phyloP scores from a whole-genome alignment of 768 basidiomycete genomes.

The Termitomyces sp. region DNA sequence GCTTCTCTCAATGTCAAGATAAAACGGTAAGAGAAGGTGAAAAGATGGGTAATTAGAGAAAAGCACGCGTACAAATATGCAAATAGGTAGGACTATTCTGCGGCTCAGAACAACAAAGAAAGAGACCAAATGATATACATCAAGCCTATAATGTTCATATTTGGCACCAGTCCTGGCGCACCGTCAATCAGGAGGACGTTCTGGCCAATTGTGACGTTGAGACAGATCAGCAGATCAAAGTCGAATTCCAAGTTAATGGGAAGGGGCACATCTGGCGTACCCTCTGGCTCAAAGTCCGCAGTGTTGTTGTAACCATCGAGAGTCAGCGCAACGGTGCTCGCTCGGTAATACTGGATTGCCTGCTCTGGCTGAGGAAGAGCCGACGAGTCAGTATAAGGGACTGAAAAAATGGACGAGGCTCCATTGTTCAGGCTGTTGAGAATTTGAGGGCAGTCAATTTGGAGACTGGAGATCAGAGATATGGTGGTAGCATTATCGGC shows the following conservation, averaged over 20 bases:
- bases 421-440: conserved; percentile 23
- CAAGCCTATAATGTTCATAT: conserved; percentile 18
- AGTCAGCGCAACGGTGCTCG: conserved; percentile 58
- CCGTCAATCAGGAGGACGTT: conserved; percentile 54
- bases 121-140: conserved; percentile 20
- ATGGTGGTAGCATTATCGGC: conserved; percentile 43
- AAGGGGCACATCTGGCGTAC: conserved; percentile 45
- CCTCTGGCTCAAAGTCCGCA: conserved; percentile 37
- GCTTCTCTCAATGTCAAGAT: too few relatives aligned
- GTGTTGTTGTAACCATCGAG: conserved; percentile 70
- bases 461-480: conserved; percentile 33
- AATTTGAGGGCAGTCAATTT: too few relatives aligned
- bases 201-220: conserved; percentile 60
- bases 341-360: conserved; percentile 66
- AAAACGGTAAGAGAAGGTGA: too few relatives aligned
- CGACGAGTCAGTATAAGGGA: conserved; percentile 27
- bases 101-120: conserved; percentile 1
- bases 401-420: conserved; percentile 18
- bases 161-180: conserved; percentile 19
- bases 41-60: too few relatives aligned
- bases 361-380: conserved; percentile 45
- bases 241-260: conserved; percentile 29
- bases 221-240: conserved; percentile 54
- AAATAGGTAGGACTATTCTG: too few relatives aligned
- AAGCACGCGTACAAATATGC: neutral